Evolutionary conservation across 2,329 filamentous ascomycete species (phyloP), one percentile per base, ranked within the genome.

Genomic region (Paecilomyces dactylethromorphus): DNA sequence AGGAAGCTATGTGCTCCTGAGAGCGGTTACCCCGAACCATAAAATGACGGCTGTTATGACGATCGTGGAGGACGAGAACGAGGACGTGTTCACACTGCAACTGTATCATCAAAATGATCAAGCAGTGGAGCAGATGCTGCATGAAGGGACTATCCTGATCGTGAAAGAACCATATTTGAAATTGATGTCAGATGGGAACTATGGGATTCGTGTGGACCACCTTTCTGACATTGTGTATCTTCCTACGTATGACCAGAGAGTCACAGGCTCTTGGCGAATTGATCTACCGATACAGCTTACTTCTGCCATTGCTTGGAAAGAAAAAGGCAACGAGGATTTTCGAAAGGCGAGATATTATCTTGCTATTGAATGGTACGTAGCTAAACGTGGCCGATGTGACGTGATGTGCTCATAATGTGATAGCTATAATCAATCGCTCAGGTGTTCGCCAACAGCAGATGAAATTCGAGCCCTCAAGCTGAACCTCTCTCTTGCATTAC

Each of bases 101-200:
- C 62, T 81, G 0, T 75, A 79, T 58, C 71, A 81, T 53, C 77
- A 79, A 50, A 59, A 66, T 1, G 59, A 71, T 1, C 66, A 76
- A 0, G 63, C 74, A 2, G 65, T 66, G 0, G 62, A 72, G 3
- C 66, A 78, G 5, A 63, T 76, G 0, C 55, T 83, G 2, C 59
- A 64, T 0, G 56, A 68, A 4, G 69, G 71, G 1, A 69, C 67
- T 12, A 64, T 78, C 0, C 71, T 77, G 11, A 64, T 84, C 29
- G 56, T 85, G 29, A 86, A 84, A 60, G 82, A 85, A 58, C 82
- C 82, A 0, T 85, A 78, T 63, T 76, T 84, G 62, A 82, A 79
- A 61, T 31, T 65, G 0, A 71, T 71, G 24, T 66, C 65, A 0
- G 66, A 77, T 29, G 76, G 76, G 1, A 54, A 68, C 0, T 81